Evolutionary conservation across 129 eudicot genomes (phyloP), one percentile per base, ranked within the genome.

Genomic region (Ambrosia artemisiifolia): DNA sequence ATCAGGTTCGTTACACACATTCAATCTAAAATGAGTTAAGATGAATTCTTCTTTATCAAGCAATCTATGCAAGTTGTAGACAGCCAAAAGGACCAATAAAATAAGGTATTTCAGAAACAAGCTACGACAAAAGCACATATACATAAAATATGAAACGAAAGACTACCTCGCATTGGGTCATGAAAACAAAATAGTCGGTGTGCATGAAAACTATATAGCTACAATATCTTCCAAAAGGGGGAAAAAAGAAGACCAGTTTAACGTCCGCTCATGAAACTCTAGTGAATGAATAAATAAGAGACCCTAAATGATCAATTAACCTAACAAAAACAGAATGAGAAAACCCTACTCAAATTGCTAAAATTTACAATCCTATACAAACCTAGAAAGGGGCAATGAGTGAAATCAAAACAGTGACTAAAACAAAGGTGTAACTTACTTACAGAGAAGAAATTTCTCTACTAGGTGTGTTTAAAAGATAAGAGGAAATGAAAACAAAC

Each of bases 141-240:
- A 30, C 49, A 34, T 63, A 17, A 38, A 34, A n/a, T 32, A 74
- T 49, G 63, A 74, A 53, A 75, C 47, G 65, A 65, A 51, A 53
- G 43, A 7, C 12, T 28, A 56, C 9, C 38, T 46, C 59, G 67
- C 56, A 7, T 50, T 67, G 47, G 11, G 68, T 68, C 62, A 67
- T 75, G 38, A 54, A 32, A 46, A 55, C 74, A 75, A 75, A 75
- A 54, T 74, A 55, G 63, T 11, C 67, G 14, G 68, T 75, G 67
- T 55, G 74, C 80, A 66, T 66, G 30, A 14, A 43, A 6, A 43
- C 40, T 75, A n/a, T 42, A 40, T 34, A 55, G 10, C 12, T 67
- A 59, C 67, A 42, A 54, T 42, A 6, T 67, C n/a, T 75, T 67
- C 20, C 46, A 33, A 30, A 18, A 33, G 33, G 16, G n/a, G 44